Conservation (phyloP, 148 eudicot species). For the Chenopodium album region DNA sequence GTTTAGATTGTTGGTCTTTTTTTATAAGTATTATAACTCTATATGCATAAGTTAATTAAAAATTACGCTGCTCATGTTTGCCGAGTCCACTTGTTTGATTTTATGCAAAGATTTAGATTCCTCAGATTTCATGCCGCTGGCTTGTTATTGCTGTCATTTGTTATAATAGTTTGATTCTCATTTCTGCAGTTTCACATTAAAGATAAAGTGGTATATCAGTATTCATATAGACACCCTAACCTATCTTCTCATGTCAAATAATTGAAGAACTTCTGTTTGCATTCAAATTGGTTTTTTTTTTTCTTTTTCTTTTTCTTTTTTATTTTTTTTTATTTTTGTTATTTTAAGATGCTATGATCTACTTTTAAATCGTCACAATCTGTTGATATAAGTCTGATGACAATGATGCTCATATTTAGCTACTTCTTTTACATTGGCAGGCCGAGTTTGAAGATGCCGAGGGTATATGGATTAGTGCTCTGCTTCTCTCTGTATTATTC, state of each 20-base stretch:
- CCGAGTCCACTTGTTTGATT: not conserved
- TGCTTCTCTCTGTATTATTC: constrained; percentile 65
- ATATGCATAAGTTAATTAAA: not conserved
- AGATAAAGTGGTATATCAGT: not conserved
- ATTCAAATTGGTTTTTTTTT: not conserved
- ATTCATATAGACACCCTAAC: not conserved
- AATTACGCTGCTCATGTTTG: no score
- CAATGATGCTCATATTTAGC: constrained; percentile 1
- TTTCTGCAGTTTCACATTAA: not conserved
- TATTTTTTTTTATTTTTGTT: not conserved
- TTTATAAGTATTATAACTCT: not conserved
- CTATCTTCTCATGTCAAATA: constrained; percentile 5
- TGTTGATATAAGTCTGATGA: not conserved
- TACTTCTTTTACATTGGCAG: constrained; percentile 38
- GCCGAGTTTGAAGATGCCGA: constrained; percentile 64
- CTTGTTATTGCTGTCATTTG: not conserved
- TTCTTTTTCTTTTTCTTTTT: not conserved
- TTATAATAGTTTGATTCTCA: not conserved
- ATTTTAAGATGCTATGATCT: constrained; percentile 1
- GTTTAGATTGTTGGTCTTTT: not conserved
- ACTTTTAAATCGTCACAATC: not conserved
- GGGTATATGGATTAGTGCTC: constrained; percentile 75
- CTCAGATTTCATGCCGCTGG: not conserved
- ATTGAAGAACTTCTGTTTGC: not conserved
- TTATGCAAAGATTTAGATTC: not conserved